Evolutionary conservation across 2,329 filamentous ascomycete genomes (phyloP), one percentile per base, ranked within the genome.

Genomic region (Fusarium equiseti): DNA sequence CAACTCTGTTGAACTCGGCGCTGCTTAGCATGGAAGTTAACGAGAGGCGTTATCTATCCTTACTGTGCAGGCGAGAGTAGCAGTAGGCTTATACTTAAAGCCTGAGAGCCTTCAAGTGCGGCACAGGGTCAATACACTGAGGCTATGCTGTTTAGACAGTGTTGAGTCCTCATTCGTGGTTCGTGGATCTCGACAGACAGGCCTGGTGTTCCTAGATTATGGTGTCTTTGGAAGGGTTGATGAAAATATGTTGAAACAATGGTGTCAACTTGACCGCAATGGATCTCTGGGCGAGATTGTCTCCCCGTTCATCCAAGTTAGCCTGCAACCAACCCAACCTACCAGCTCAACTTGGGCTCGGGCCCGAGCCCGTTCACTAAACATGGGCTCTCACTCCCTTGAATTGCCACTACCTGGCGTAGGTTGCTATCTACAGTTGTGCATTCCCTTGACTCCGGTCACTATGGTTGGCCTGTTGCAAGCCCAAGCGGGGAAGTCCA

Each of bases 11-110:
- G n/a, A 46, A 51, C 57, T 63, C 60, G 64, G 68, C 43, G 20
- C 22, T 56, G 32, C 40, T 66, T 66, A 63, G 60, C 43, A 66
- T 59, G 43, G 46, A 62, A 56, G 53, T 65, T 70, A 45, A 59
- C 38, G 35, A 44, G 62, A 53, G 68, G 56, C 60, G 59, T 48
- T 45, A 50, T 42, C 24, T 52, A 22, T 52, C 13, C 50, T 42
- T 40, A 38, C 43, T 52, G 42, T 66, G 46, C 26, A 57, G 18
- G n/a, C 27, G 10, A 48, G 20, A 51, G 53, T 53, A 11, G 16
- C 16, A 38, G 32, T 38, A 38, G 16, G 35, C 35, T 38, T 38
- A n/a, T 38, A 38, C 35, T 38, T n/a, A 18, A 38, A 38, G 35
- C 35, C 29, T 42, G 43, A 16, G 22, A 65, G 32, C 40, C 45